Evolutionary conservation across 78 protist species (phyloP), one percentile per base, ranked within the genome.

Genomic region (Tieghemostelium lacteum): DNA sequence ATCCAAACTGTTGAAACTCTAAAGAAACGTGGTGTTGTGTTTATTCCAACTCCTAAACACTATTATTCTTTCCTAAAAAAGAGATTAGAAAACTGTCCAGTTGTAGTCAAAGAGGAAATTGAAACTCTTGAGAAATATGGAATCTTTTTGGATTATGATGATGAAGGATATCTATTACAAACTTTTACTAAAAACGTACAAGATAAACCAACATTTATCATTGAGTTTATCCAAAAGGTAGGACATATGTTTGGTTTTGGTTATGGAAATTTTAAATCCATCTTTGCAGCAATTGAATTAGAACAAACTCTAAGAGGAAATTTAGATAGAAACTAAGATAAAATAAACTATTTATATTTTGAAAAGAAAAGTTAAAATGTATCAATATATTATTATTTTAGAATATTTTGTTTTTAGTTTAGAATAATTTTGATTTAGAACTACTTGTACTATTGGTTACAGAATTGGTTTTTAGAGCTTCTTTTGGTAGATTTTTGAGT

Each of bases 131-230:
- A 91, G 67, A 28, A 88, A 65, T 85, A 69, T 60, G 2, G 55
- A 55, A 94, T 97, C 72, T 93, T 97, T 45, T 66, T 97, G 39
- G 98, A 97, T 88, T 87, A 28, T 34, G 97, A 97, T 87, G 97
- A 97, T 29, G 50, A 75, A 3, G 98, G 98, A 57, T 94, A 94
- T 69, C 93, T 97, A 28, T 92, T 97, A 63, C 98, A 97, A 92
- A 92, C 93, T 71, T 97, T 97, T 93, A 95, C 97, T 50, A 87
- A 85, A 72, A 95, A 95, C 7, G 40, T 88, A 37, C 77, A 92
- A 88, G 97, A 95, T 69, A 62, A 97, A 45, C 98, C 98, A 78
- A 97, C 98, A 31, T 54, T 97, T 69, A 94, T 97, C 87, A 24
- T 92, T 58, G 98, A 97, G 94, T 55, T 97, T 49, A 88, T 95